Evolutionary conservation across 2,329 filamentous ascomycete species (phyloP), one percentile per base, ranked within the genome.

Genomic region (Apiospora hydei): DNA sequence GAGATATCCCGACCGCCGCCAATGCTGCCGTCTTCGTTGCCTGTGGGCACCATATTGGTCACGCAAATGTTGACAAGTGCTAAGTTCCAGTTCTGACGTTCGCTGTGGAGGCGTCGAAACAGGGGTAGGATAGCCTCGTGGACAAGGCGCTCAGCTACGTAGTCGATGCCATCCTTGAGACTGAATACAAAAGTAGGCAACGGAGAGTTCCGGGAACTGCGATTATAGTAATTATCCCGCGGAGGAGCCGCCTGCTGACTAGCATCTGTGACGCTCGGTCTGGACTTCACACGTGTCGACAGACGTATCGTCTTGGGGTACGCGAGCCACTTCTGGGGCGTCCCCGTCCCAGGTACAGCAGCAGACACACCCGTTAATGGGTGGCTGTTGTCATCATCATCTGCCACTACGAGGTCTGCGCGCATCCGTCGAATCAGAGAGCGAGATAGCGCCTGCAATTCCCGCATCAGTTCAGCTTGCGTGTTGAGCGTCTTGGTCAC

Each of bases 51-150:
- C 91, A 98, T 96, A 79, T 98, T 97, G 18, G 93, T 93, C 10
- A 94, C 95, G 66, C 94, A 95, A 30, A 98, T 85, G 75, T 98
- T 98, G 72, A 98, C 85, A 69, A 98, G 84, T 75, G 93, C 93
- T 24, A 98, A 82, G 75, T 96, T 93, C 93, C 94, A 97, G 1
- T 89, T 90, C 11, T 86, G 84, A 74, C 87, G 89, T 73, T 93
- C 90, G 0, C 90, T 87, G 75, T 96, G 92, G 16, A 98, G 84
- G 73, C 90, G 91, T 18, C 90, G 89, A 78, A 98, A 94, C 80
- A 97, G 88, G 0, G 90, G 89, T 3, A 95, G 76, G 24, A 97
- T 81, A 1, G 87, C 83, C 73, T 96, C 93, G 4, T 86, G 83
- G 0, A 95, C 92, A 0, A 98, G 85, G 53, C 89, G 89, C 70